Percentiles rank a stretch among this genome's conserved stretches.
Evolutionary conservation across 768 basidiomycete species (phyloP).

Genomic region (Boletus rubroflammeus): DNA sequence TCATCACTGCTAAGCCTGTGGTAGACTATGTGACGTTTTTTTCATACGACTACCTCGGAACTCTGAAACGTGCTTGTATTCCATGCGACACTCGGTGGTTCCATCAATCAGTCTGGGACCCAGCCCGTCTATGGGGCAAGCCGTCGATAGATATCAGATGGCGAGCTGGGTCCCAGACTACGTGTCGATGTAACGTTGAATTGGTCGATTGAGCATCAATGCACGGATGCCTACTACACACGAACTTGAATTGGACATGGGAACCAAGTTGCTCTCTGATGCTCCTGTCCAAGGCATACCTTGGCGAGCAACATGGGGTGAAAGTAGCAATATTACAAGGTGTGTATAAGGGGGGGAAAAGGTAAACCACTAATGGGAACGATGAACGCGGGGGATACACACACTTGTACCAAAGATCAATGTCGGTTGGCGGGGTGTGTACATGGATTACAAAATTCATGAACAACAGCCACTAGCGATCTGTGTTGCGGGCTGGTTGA

Average conservation of each 20-base stretch:
- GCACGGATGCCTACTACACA: not conserved
- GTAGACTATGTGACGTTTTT: too few species aligned
- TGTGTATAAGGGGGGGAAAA: conserved; percentile 6
- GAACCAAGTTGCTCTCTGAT: not conserved
- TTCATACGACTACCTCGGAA: too few species aligned
- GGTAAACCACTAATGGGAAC: conserved; percentile 11
- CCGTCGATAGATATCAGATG: too few species aligned
- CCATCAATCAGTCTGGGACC: too few species aligned
- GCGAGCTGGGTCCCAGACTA: too few species aligned
- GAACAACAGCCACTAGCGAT: conserved; percentile 52
- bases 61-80: too few species aligned
- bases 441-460: conserved; percentile 23
- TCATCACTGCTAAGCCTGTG: too few species aligned
- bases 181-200: not conserved
- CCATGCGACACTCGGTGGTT: too few species aligned
- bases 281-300: not conserved
- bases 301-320: conserved; percentile 6
- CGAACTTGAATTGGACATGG: not conserved
- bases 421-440: not conserved
- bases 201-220: not conserved
- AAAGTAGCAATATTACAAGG: conserved; percentile 18
- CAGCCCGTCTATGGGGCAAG: too few species aligned
- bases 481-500: conserved; percentile 55
- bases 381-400: conserved; percentile 1
- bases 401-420: conserved; percentile 1